Percentiles rank a stretch among this genome's conserved stretches.
Conservation (phyloP, 2,329 filamentous ascomycete species). For the Penicillium sp. region DNA sequence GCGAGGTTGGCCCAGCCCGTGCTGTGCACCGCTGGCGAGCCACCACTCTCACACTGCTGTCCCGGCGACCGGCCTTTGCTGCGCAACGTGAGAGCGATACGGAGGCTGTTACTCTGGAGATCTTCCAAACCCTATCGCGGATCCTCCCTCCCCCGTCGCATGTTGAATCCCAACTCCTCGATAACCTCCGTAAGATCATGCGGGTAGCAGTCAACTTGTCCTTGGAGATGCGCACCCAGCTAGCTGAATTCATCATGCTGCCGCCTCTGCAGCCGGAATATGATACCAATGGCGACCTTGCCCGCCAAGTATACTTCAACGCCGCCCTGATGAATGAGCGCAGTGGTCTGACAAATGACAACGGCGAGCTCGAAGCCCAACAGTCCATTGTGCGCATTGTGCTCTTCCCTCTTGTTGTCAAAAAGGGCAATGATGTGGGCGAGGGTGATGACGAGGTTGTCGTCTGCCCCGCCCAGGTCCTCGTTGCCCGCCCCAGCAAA, state of each 20-base stretch:
- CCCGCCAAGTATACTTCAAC: conserved; percentile 83
- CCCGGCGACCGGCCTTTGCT: conserved; percentile 69
- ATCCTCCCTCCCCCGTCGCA: conserved; percentile 80
- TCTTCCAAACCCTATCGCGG: conserved; percentile 72
- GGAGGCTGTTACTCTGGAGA: conserved; percentile 86
- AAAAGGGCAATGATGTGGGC: conserved; percentile 82
- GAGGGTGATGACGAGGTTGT: conserved; percentile 89
- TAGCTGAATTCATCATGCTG: conserved; percentile 97
- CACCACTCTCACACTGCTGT: conserved; percentile 81
- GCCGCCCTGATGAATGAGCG: conserved; percentile 90
- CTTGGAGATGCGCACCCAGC: conserved; percentile 93
- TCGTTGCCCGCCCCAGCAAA: conserved; percentile 55
- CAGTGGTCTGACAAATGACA: conserved; percentile 59
- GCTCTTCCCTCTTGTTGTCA: conserved; percentile 90
- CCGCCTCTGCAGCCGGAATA: conserved; percentile 91
- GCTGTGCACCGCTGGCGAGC: conserved; percentile 98
- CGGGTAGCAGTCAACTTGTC: conserved; percentile 79
- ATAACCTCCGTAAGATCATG: conserved; percentile 79
- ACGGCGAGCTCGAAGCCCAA: conserved; percentile 70
- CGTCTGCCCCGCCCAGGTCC: conserved; percentile 86
- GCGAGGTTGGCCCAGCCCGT: conserved; percentile 73
- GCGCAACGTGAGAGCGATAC: conserved; percentile 80
- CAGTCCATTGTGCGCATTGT: conserved; percentile 78
- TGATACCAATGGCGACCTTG: conserved; percentile 81
- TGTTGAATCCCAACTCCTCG: conserved; percentile 68